These are phyloP conservation scores for Tanacetum coccineum DNA, from an alignment of 129 eudicot species.

Conservation along the genomic window DNA sequence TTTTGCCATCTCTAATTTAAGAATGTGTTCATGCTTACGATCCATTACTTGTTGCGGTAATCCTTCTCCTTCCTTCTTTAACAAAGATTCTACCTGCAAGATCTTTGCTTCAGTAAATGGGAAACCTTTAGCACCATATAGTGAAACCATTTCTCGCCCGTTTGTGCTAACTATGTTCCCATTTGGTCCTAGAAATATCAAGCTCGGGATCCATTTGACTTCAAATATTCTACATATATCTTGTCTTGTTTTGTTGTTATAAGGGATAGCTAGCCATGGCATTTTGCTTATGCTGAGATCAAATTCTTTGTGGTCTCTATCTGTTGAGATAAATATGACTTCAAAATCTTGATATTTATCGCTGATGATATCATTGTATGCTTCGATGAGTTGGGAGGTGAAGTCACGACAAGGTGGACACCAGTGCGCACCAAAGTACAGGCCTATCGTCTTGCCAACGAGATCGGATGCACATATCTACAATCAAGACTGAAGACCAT, in stretches of 20 bases:
- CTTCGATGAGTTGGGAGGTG: constrained; percentile 38
- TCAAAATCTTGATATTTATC: constrained; percentile 33
- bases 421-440: constrained; percentile 54
- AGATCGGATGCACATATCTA: constrained; percentile 39
- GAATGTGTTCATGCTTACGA: constrained; percentile 43
- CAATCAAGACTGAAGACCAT: constrained; percentile 14
- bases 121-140: constrained; percentile 44
- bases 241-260: constrained; percentile 36
- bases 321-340: constrained; percentile 46
- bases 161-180: constrained; percentile 37
- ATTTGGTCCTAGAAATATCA: constrained; percentile 42
- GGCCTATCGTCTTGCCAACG: constrained; percentile 47
- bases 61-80: constrained; percentile 40
- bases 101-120: constrained; percentile 45
- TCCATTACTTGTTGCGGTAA: constrained; percentile 37
- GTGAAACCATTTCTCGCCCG: constrained; percentile 38
- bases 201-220: constrained; percentile 44
- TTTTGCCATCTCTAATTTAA: constrained; percentile 39
- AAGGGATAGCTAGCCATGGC: constrained; percentile 65
- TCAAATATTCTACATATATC: constrained; percentile 42
- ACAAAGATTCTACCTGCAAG: constrained; percentile 28
- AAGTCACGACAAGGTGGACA: constrained; percentile 52
- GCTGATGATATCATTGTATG: constrained; percentile 35
- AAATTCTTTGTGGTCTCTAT: constrained; percentile 40
- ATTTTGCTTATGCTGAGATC: constrained; percentile 38